A percentile compares a stretch with the other conserved stretches of the same genome.
phyloP scores from a whole-genome alignment of 768 basidiomycete genomes.

The Holtermannia corniformis region DNA sequence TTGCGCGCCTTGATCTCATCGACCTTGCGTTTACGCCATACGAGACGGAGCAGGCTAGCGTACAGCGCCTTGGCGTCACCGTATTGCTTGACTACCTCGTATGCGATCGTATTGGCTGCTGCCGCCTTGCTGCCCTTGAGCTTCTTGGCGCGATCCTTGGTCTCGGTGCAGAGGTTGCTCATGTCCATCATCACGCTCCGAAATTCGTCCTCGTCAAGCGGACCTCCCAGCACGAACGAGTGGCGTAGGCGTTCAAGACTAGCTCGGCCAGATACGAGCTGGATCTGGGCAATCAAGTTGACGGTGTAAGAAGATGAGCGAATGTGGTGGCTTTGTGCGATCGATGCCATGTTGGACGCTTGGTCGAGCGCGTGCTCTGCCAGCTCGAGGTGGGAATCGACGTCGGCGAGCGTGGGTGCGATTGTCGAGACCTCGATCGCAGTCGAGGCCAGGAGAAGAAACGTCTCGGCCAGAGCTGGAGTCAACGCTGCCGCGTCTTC shows the following conservation, averaged over 20 bases:
- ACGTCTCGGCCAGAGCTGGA: conserved; percentile 31
- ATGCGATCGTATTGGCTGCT: conserved; percentile 26
- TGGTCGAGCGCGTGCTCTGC: conserved; percentile 39
- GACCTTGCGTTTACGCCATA: conserved; percentile 28
- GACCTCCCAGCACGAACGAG: conserved; percentile 28
- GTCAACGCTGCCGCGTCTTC: conserved; percentile 17
- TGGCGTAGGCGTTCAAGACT: conserved; percentile 32
- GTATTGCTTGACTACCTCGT: conserved; percentile 32
- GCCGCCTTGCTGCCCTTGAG: conserved; percentile 31
- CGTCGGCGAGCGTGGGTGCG: conserved; percentile 17
- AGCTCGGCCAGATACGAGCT: conserved; percentile 30
- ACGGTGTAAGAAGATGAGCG: conserved; percentile 24
- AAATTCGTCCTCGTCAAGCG: conserved; percentile 39
- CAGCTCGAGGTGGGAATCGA: conserved; percentile 32
- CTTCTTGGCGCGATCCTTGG: conserved; percentile 31
- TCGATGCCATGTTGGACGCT: conserved; percentile 35
- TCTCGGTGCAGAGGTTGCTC: conserved; percentile 28
- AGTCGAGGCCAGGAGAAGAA: conserved; percentile 26
- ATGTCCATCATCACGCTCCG: conserved; percentile 33
- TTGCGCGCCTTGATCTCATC: background rate
- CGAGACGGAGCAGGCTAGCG: conserved; percentile 30
- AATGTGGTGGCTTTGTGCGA: conserved; percentile 21
- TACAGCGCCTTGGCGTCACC: conserved; percentile 31
- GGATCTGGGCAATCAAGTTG: conserved; percentile 35
- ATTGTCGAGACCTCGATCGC: conserved; percentile 27